Conservation (phyloP, 2,329 filamentous ascomycete genomes). For the Plenodomus tracheiphilus region DNA sequence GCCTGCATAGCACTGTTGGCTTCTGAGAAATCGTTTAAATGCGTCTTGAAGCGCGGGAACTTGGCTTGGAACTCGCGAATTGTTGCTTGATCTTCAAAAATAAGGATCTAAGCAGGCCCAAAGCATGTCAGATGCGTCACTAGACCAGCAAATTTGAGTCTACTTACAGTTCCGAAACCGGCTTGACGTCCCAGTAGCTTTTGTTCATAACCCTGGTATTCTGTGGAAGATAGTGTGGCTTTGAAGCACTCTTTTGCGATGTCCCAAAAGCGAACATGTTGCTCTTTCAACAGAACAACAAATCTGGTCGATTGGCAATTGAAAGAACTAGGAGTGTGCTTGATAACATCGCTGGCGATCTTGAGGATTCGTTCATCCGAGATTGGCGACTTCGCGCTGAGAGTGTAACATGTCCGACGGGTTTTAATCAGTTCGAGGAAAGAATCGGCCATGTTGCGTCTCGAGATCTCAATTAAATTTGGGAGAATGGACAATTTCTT, state of each 20-base stretch:
- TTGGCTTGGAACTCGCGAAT: neutral
- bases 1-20: neutral
- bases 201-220: neutral
- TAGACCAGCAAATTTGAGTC: too few relatives aligned
- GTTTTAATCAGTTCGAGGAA: too few relatives aligned
- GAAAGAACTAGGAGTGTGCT: neutral
- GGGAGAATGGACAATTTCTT: too few relatives aligned
- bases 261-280: neutral
- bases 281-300: neutral
- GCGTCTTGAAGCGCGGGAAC: neutral
- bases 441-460: neutral
- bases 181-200: neutral
- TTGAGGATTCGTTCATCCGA: neutral
- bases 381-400: neutral
- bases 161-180: neutral
- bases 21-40: neutral
- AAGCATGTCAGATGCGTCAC: too few relatives aligned
- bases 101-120: neutral
- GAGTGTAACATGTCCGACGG: too few relatives aligned
- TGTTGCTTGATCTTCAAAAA: neutral
- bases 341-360: neutral
- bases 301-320: neutral
- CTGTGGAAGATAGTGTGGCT: neutral
- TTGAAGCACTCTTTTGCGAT: neutral
- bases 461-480: too few relatives aligned